phyloP scores from a whole-genome alignment of 2,329 filamentous ascomycete genomes.

The Neodidymelliopsis sp. region DNA sequence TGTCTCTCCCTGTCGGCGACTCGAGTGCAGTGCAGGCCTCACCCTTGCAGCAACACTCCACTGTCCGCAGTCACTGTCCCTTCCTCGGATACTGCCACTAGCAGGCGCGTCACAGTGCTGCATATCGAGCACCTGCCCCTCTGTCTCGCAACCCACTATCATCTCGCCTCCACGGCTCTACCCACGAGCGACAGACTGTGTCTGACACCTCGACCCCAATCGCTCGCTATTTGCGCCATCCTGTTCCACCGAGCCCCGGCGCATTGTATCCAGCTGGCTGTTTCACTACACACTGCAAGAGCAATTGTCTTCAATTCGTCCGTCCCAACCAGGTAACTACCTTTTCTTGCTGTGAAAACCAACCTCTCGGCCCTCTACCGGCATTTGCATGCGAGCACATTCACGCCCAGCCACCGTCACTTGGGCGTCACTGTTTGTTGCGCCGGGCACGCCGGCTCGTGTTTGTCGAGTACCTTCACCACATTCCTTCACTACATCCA shows the following conservation, averaged over 20 bases:
- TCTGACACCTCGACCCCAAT: slow-evolving; percentile 25
- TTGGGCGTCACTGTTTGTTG: slow-evolving; percentile 13
- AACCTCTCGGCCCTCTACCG: slow-evolving; percentile 4
- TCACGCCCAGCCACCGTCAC: slow-evolving; percentile 17
- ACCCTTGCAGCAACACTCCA: slow-evolving; percentile 46
- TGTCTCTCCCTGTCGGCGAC: slow-evolving; percentile 28
- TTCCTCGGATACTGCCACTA: slow-evolving; percentile 26
- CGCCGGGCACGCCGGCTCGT: slow-evolving; percentile 39
- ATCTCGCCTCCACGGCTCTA: slow-evolving; percentile 7
- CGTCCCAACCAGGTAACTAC: slow-evolving; percentile 31
- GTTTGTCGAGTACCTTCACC: slow-evolving; percentile 33
- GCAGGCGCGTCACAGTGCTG: slow-evolving; percentile 23
- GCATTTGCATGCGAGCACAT: slow-evolving; percentile 1
- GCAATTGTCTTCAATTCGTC: slow-evolving; percentile 27
- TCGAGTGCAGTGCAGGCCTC: slow-evolving; percentile 29
- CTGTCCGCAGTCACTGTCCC: slow-evolving; percentile 18
- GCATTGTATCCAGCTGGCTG: slow-evolving; percentile 23
- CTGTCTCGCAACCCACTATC: slow-evolving; percentile 13
- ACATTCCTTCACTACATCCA: slow-evolving; percentile 35
- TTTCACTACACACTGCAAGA: slow-evolving; percentile 35
- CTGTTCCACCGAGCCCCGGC: slow-evolving; percentile 32
- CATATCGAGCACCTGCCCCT: slow-evolving; percentile 18
- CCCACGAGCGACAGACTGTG: slow-evolving; percentile 38
- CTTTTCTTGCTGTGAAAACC: slow-evolving; percentile 11
- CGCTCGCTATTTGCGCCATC: slow-evolving; percentile 3